These are phyloP conservation scores for Cinnamomum micranthum DNA, from an alignment of 164 flowering plant genomes.

Conservation along the genomic window DNA sequence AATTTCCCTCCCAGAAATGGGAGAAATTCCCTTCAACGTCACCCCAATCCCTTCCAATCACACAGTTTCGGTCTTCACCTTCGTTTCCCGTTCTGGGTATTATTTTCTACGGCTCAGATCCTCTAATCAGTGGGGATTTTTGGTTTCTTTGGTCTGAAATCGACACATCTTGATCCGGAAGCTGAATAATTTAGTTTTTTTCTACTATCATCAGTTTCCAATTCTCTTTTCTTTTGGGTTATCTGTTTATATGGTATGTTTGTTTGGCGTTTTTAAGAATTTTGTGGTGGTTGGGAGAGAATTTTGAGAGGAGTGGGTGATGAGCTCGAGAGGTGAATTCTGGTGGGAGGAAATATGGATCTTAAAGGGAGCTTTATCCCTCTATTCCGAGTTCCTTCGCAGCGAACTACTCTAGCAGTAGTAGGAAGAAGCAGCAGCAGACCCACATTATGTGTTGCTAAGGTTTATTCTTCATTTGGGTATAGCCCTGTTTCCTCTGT, in stretches of 20 bases:
- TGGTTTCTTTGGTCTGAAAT: too few relatives aligned
- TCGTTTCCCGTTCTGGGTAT: too few relatives aligned
- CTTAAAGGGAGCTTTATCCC: constrained; percentile 17
- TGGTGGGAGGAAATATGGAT: constrained; percentile 16
- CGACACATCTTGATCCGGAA: too few relatives aligned
- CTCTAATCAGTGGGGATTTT: too few relatives aligned
- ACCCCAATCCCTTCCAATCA: neutral
- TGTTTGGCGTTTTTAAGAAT: neutral
- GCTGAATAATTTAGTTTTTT: too few relatives aligned
- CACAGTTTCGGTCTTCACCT: too few relatives aligned
- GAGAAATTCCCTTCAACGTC: neutral
- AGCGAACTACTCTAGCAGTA: constrained; percentile 3
- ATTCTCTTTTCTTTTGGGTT: neutral
- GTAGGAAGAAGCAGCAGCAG: constrained; percentile 3
- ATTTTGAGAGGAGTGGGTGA: constrained; percentile 4
- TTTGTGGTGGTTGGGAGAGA: neutral
- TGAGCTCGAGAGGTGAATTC: constrained; percentile 5
- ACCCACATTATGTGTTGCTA: constrained; percentile 7
- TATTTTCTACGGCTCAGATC: too few relatives aligned
- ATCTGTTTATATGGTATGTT: neutral
- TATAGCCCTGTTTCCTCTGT: constrained; percentile 1
- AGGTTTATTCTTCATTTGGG: constrained; percentile 22
- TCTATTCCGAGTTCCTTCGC: constrained; percentile 12
- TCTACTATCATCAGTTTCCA: neutral
- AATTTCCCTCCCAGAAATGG: neutral